These are phyloP conservation scores for Colletotrichum tropicicola DNA, from an alignment of 2,329 filamentous ascomycete species.

Conservation along the genomic window DNA sequence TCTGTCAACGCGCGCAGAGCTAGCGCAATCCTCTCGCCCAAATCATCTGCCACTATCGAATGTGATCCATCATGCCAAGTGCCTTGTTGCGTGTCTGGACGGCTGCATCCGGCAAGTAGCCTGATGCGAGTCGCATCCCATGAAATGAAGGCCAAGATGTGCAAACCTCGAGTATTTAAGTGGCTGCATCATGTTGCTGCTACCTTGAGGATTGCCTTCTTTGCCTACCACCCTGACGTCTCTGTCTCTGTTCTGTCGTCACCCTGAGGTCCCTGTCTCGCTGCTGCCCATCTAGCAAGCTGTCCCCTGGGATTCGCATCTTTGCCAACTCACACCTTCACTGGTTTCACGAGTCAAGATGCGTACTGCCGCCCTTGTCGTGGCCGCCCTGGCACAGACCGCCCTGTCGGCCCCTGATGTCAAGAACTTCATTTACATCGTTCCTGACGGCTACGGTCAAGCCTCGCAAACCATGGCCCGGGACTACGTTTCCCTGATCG, in stretches of 20 bases:
- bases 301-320: not conserved
- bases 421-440: constrained; percentile 44
- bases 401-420: constrained; percentile 24
- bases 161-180: not conserved
- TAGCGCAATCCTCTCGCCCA: not conserved
- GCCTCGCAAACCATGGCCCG: constrained; percentile 41
- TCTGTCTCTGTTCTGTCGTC: too few relatives aligned
- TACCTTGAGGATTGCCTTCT: not conserved
- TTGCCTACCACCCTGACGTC: not conserved
- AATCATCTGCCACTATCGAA: constrained; percentile 5
- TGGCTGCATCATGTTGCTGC: not conserved
- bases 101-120: not conserved
- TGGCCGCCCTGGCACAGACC: constrained; percentile 14
- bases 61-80: constrained; percentile 11
- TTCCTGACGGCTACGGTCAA: constrained; percentile 41
- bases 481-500: constrained; percentile 34
- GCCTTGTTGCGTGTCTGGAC: not conserved
- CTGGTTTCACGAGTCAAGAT: constrained; percentile 19
- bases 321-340: not conserved
- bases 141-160: not conserved
- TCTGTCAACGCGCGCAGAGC: not conserved
- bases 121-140: not conserved
- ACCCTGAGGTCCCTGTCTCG: not conserved
- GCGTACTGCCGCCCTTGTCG: constrained; percentile 15
- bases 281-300: too few relatives aligned